phyloP scores from a whole-genome alignment of 495 filamentous ascomycete species.

The Aspergillus incahuasiensis region DNA sequence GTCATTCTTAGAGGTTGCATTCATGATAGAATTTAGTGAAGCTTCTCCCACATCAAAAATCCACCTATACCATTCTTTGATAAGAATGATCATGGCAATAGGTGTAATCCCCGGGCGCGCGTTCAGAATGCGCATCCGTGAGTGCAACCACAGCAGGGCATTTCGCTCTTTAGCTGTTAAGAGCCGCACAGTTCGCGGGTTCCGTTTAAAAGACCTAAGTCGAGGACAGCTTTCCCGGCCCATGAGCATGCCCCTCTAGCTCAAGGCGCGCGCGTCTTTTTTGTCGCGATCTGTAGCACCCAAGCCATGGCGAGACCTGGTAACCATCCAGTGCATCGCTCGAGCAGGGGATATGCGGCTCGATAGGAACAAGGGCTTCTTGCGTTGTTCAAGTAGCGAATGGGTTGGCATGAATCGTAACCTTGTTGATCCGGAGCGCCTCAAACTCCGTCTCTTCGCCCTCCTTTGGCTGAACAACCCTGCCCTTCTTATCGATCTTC shows the following conservation, averaged over 20 bases:
- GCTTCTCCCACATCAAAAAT: neutral
- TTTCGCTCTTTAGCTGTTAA: too few species aligned
- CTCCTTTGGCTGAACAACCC: constrained; percentile 57
- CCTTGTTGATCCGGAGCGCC: constrained; percentile 60
- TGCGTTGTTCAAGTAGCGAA: constrained; percentile 58
- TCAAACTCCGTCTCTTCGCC: constrained; percentile 39
- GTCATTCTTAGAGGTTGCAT: neutral
- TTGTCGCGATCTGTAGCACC: too few species aligned
- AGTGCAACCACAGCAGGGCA: too few species aligned
- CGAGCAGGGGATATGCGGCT: neutral
- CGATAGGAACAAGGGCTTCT: neutral
- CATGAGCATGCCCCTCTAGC: too few species aligned
- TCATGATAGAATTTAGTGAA: neutral
- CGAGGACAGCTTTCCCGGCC: neutral
- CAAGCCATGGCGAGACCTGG: too few species aligned
- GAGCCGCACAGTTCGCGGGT: too few species aligned
- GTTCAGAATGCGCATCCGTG: neutral
- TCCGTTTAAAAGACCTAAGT: neutral
- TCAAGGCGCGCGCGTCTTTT: too few species aligned
- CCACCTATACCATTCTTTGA: neutral
- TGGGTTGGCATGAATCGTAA: constrained; percentile 93
- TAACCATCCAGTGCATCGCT: neutral
- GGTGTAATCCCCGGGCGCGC: too few species aligned
- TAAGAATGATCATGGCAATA: neutral
- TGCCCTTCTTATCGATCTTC: constrained; percentile 86